Conservation (phyloP, 2,329 filamentous ascomycete genomes). For the Akanthomyces lecanii region DNA sequence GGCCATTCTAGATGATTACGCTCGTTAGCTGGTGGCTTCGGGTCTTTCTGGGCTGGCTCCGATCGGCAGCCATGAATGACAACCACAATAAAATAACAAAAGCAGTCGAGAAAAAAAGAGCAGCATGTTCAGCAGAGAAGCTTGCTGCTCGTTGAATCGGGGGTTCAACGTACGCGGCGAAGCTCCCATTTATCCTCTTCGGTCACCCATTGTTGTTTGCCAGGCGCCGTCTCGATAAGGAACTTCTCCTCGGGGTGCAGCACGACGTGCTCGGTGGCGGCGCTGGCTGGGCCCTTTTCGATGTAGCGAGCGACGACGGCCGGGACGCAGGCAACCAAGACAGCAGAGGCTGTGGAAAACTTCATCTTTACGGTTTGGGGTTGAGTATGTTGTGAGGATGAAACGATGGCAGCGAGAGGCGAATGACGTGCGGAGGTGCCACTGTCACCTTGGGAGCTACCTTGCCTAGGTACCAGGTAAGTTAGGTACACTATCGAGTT, state of each 20-base stretch:
- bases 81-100: too few species aligned
- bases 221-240: slow-evolving; percentile 80
- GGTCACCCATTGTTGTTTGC: slow-evolving; percentile 79
- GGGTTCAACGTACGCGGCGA: slow-evolving; percentile 58
- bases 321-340: slow-evolving; percentile 50
- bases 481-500: background rate
- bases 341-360: slow-evolving; percentile 46
- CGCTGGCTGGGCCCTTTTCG: slow-evolving; percentile 35
- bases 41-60: background rate
- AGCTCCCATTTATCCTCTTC: slow-evolving; percentile 95
- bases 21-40: background rate
- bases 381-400: background rate
- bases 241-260: slow-evolving; percentile 45
- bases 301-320: slow-evolving; percentile 53
- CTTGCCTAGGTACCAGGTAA: too few species aligned
- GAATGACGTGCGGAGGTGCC: slow-evolving; percentile 4
- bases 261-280: slow-evolving; percentile 40
- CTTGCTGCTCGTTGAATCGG: too few species aligned
- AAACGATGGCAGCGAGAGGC: background rate
- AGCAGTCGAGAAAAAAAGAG: too few species aligned
- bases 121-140: too few species aligned
- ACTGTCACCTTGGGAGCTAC: background rate
- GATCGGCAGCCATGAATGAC: too few species aligned
- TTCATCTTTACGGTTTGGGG: slow-evolving; percentile 40
- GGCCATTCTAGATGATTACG: slow-evolving; percentile 52